phyloP scores from a whole-genome alignment of 805 yeast genomes.

The Kuraishia borneana region DNA sequence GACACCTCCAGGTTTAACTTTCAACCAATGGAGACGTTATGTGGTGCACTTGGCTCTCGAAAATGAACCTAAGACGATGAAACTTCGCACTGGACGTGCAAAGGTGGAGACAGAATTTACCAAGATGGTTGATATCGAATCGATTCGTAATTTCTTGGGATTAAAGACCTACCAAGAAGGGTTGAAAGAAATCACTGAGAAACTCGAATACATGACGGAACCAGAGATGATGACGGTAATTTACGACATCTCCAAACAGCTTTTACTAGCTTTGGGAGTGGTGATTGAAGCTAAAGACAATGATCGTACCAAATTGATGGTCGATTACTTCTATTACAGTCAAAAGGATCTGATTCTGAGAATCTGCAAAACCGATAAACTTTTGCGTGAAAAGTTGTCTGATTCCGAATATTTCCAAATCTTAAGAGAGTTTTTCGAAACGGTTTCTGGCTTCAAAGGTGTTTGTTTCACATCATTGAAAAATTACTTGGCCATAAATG shows the following conservation, averaged over 20 bases:
- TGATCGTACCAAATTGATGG: background rate
- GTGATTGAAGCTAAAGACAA: slow-evolving; percentile 7
- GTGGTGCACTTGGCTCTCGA: slow-evolving; percentile 10
- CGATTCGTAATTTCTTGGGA: slow-evolving; percentile 10
- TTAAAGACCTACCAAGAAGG: slow-evolving; percentile 14
- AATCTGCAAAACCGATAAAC: background rate
- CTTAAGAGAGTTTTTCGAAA: background rate
- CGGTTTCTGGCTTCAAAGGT: background rate
- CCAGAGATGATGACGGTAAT: slow-evolving; percentile 12
- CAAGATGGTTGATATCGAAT: slow-evolving; percentile 9
- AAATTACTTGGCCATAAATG: background rate
- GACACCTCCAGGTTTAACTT: slow-evolving; percentile 13
- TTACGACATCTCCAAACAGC: slow-evolving; percentile 12
- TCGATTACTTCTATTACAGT: background rate
- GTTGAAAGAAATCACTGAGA: slow-evolving; percentile 12
- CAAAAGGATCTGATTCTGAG: background rate
- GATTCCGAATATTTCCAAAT: background rate
- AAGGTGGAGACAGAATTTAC: background rate
- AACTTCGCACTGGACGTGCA: too few relatives aligned
- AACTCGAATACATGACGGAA: slow-evolving; percentile 8
- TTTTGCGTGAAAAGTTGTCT: background rate
- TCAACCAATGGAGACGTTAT: slow-evolving; percentile 12
- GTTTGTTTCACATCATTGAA: background rate
- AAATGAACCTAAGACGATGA: slow-evolving; percentile 1
- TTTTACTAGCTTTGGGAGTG: slow-evolving; percentile 11